Evolutionary conservation across 164 flowering plant species (phyloP), one percentile per base, ranked within the genome.

Genomic region (Annona cherimola): DNA sequence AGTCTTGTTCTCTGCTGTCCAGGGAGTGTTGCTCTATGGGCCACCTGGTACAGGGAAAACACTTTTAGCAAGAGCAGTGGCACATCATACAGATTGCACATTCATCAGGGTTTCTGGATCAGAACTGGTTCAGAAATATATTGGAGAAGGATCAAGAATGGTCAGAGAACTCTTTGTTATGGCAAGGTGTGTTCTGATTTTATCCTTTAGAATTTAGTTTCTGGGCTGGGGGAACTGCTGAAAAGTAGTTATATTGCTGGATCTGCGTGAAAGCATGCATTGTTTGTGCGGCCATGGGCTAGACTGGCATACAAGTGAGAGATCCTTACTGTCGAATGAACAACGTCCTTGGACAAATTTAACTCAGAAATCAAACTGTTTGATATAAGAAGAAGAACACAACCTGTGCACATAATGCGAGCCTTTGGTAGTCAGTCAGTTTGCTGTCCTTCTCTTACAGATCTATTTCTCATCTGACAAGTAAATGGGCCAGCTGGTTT

Each of bases 1-100:
- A 39, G 42, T 6, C 4, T 44, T 46, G 11, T 16, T 12, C 55
- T 26, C 35, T 26, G 35, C 5, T 67, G 5, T 61, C 39, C 70
- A 94, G 97, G 98, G 98, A 76, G 98, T 94, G 45, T 78, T 94
- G 75, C 88, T 91, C n/a, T 94, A 94, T 83, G 98, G 98, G 42
- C 98, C 98, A n/a, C 98, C 98, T 79, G 98, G 98, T n/a, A 94
- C 98, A 0, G 98, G 98, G 43, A 94, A 94, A 81, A 94, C 98
- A n/a, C 78, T 94, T 42, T 78, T 94, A 66, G 98, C 98, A 26
- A 88, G 98, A 76, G 99, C 99, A 26, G 97, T 94, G 76, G 99
- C 99, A 35, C 96, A 94, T 84, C 93, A 91, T 61, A 94, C 99
- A 50, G 99, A 94, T 69, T 91, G 97, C 69, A 90, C 97, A n/a